phyloP scores from a whole-genome alignment of 208 protist species.

The Lotmaria passim region DNA sequence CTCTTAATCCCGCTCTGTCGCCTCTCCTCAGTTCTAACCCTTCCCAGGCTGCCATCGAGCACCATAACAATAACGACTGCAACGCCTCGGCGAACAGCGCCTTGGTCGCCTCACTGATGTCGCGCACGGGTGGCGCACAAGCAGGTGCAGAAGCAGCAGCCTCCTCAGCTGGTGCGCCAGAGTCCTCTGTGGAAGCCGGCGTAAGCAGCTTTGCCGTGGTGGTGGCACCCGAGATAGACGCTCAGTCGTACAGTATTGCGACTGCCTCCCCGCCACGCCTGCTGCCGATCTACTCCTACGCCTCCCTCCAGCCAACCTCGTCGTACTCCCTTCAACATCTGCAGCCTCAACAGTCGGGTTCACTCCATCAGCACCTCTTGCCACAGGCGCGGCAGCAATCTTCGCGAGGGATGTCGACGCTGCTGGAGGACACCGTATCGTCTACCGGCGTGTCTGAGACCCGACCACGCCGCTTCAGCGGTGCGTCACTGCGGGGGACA shows the following conservation, averaged over 20 bases:
- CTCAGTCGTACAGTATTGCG: not conserved
- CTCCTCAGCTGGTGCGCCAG: too few relatives aligned
- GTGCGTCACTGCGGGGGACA: not conserved
- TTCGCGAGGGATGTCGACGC: not conserved
- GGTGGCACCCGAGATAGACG: too few relatives aligned
- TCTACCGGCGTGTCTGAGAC: not conserved
- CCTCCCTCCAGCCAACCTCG: too few relatives aligned
- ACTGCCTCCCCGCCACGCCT: not conserved
- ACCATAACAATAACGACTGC: constrained; percentile 1
- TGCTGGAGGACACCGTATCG: not conserved
- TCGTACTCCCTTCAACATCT: too few relatives aligned
- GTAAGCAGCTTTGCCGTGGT: too few relatives aligned
- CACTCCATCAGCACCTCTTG: too few relatives aligned
- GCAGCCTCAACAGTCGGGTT: constrained; percentile 2
- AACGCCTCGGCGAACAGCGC: not conserved
- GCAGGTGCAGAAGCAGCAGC: not conserved
- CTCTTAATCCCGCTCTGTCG: constrained; percentile 2
- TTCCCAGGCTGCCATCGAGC: constrained; percentile 15
- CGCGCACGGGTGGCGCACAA: too few relatives aligned
- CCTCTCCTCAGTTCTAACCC: not conserved
- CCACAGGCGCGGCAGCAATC: too few relatives aligned
- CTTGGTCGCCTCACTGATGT: not conserved
- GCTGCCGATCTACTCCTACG: too few relatives aligned
- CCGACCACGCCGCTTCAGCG: not conserved
- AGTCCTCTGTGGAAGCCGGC: too few relatives aligned